Evolutionary conservation across 345 rosid genomes (phyloP).

Genomic region (Psidium guajava): DNA sequence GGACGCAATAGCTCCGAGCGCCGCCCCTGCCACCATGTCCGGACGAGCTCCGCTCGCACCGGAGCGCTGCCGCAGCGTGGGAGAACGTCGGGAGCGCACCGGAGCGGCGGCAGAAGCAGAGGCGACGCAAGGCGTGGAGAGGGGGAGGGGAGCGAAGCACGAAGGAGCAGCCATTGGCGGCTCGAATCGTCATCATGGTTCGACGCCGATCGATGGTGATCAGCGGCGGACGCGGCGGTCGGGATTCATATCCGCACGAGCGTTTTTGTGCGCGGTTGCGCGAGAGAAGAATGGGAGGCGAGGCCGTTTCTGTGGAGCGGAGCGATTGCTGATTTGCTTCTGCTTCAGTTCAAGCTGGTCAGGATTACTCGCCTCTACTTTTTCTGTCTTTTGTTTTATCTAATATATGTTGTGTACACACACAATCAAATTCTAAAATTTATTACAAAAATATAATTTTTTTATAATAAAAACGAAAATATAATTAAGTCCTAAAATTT

Average conservation of each 20-base stretch:
- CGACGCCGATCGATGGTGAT: not conserved
- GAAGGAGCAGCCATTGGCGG: slow-evolving; percentile 21
- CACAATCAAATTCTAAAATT: too few species aligned
- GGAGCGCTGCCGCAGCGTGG: slow-evolving; percentile 5
- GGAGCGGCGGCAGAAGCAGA: not conserved
- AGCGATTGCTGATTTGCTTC: not conserved
- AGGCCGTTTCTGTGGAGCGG: not conserved
- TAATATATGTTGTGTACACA: too few species aligned
- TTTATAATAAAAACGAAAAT: too few species aligned
- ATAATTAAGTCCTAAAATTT: too few species aligned
- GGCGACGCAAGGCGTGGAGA: not conserved
- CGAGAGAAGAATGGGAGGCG: not conserved
- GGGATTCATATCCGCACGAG: not conserved
- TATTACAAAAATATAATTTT: too few species aligned
- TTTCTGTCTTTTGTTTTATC: not conserved
- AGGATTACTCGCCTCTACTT: not conserved
- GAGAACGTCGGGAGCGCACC: slow-evolving; percentile 31
- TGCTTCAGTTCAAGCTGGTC: not conserved
- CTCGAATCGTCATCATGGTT: slow-evolving; percentile 40
- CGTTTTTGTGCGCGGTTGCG: not conserved
- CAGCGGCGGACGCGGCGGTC: not conserved
- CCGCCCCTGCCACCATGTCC: slow-evolving; percentile 13
- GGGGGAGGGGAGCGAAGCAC: slow-evolving; percentile 1
- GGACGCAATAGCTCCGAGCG: slow-evolving; percentile 31
- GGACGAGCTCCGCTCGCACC: slow-evolving; percentile 4